phyloP scores from a whole-genome alignment of 306 rosid species.

The Hippophae tibetana region DNA sequence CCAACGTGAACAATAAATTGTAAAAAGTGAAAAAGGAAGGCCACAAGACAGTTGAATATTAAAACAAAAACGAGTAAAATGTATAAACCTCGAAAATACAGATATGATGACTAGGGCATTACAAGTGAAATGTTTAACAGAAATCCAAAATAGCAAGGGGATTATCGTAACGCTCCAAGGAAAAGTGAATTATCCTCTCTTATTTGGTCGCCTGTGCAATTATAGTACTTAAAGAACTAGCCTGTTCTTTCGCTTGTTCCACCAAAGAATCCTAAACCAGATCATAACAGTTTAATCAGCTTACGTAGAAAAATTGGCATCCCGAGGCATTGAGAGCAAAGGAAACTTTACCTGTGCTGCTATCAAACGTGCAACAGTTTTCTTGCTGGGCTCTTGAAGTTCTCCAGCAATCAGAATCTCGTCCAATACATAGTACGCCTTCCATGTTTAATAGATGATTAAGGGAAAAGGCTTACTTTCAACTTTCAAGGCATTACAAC shows the following conservation, averaged over 20 bases:
- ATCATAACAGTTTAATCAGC: constrained; percentile 6
- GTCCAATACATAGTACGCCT: constrained; percentile 90
- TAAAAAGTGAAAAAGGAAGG: too few species aligned
- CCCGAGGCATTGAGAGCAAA: constrained; percentile 5
- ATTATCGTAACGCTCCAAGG: not conserved
- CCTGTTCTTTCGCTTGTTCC: constrained; percentile 91
- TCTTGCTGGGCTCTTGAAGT: constrained; percentile 96
- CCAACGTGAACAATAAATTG: too few species aligned
- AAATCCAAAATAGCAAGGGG: not conserved
- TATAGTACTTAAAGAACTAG: constrained; percentile 69
- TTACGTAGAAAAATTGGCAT: not conserved
- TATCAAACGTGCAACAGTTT: constrained; percentile 74
- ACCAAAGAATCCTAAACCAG: constrained; percentile 72
- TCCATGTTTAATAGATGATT: constrained; percentile 10
- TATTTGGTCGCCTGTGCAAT: constrained; percentile 77
- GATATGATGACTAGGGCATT: too few species aligned
- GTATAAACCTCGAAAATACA: too few species aligned
- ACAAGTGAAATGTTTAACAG: not conserved
- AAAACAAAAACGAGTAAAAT: too few species aligned
- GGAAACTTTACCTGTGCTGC: constrained; percentile 73
- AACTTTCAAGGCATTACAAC: not conserved
- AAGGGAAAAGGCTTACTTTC: not conserved
- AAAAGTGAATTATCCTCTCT: not conserved
- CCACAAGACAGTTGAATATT: too few species aligned
- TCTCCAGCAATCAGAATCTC: constrained; percentile 91